Evolutionary conservation across 2,329 filamentous ascomycete genomes (phyloP).

Genomic region (Fusarium illudens): DNA sequence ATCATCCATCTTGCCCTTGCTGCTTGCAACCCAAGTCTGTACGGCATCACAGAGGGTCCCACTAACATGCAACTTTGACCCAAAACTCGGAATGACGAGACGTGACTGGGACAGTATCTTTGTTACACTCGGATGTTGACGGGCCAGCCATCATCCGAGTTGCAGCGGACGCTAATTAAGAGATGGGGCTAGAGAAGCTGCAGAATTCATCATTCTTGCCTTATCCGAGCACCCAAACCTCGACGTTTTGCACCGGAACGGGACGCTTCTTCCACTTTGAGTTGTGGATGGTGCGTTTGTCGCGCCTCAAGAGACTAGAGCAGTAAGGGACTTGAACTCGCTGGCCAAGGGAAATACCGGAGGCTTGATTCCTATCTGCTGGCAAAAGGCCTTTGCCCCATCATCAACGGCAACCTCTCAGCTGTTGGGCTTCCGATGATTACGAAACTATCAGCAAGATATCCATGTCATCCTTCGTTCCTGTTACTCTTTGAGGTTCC

Average conservation of each 20-base stretch:
- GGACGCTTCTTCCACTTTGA: slow-evolving; percentile 5
- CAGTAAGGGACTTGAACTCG: neutral
- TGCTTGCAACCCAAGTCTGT: slow-evolving; percentile 11
- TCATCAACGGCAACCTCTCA: neutral
- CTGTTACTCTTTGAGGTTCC: neutral
- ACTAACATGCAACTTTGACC: slow-evolving; percentile 7
- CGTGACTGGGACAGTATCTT: neutral
- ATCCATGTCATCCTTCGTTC: slow-evolving; percentile 2
- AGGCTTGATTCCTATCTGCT: neutral
- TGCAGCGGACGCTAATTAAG: neutral
- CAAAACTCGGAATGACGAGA: slow-evolving; percentile 7
- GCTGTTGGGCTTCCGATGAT: neutral
- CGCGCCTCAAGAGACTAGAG: neutral
- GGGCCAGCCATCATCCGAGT: neutral
- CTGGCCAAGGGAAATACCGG: neutral
- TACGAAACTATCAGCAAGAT: neutral
- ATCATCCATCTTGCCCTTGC: slow-evolving; percentile 1
- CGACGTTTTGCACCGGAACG: neutral
- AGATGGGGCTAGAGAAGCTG: neutral
- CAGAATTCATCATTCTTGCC: neutral
- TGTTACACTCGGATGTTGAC: neutral
- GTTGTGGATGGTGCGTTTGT: slow-evolving; percentile 2
- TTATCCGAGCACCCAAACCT: neutral
- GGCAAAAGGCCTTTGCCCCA: neutral
- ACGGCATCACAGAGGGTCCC: slow-evolving; percentile 12